Evolutionary conservation across 1,139 yeast species (phyloP).

Genomic region (Scheffersomyces stambukii): DNA sequence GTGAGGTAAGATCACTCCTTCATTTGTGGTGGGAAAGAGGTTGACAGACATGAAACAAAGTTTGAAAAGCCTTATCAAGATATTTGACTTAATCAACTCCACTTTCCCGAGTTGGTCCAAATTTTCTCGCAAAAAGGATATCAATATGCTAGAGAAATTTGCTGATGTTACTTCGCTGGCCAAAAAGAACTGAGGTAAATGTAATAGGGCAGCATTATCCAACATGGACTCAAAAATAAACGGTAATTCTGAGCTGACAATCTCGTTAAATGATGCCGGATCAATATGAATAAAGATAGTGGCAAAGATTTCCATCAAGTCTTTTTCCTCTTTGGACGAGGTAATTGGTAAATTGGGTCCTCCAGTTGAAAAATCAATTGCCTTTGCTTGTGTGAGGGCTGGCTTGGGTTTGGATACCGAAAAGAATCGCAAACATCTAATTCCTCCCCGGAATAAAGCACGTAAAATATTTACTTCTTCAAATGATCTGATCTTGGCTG

Average conservation of each 20-base stretch:
- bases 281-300: conserved; percentile 92
- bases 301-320: conserved; percentile 92
- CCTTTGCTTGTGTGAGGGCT: conserved; percentile 34
- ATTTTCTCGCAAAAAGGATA: conserved; percentile 70
- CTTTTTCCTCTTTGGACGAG: conserved; percentile 90
- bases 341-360: conserved; percentile 82
- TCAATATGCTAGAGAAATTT: conserved; percentile 82
- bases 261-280: conserved; percentile 93
- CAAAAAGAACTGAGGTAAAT: conserved; percentile 88
- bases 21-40: conserved; percentile 83
- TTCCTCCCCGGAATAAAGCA: conserved; percentile 77
- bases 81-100: conserved; percentile 73
- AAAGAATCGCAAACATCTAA: conserved; percentile 75
- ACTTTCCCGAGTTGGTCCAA: conserved; percentile 78
- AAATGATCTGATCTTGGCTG: conserved; percentile 74
- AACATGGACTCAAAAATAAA: conserved; percentile 76
- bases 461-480: conserved; percentile 82
- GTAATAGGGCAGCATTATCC: conserved; percentile 80
- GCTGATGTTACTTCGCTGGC: conserved; percentile 94
- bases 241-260: conserved; percentile 77
- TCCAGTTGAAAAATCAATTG: conserved; percentile 62
- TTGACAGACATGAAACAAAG: conserved; percentile 95
- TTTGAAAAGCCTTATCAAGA: conserved; percentile 81
- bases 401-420: conserved; percentile 50
- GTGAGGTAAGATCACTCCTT: conserved; percentile 82